These are phyloP conservation scores for Drosera spatulata DNA, from an alignment of 179 eudicot genomes.

Conservation along the genomic window DNA sequence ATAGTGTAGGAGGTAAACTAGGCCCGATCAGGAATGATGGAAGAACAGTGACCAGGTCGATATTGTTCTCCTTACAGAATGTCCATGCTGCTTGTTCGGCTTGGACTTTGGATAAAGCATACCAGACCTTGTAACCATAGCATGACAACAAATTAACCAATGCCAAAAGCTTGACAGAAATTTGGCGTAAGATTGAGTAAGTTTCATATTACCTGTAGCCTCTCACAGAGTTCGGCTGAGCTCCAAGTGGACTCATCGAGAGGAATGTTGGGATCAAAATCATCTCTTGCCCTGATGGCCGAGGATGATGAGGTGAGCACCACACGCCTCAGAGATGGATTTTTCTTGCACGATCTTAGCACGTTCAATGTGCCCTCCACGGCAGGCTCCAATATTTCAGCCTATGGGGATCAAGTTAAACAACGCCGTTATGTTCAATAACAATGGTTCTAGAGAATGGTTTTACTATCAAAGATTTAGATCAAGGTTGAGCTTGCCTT, in stretches of 20 bases:
- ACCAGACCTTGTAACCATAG: constrained; percentile 59
- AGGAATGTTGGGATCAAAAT: constrained; percentile 39
- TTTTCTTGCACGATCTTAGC: constrained; percentile 58
- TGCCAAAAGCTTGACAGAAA: too few relatives aligned
- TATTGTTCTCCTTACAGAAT: constrained; percentile 57
- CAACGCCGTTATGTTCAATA: neutral
- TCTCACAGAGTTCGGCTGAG: constrained; percentile 67
- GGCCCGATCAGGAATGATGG: constrained; percentile 88
- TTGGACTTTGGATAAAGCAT: constrained; percentile 63
- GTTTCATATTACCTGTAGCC: constrained; percentile 35
- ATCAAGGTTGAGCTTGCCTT: constrained; percentile 22
- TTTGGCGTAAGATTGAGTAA: too few relatives aligned
- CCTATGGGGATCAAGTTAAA: constrained; percentile 16
- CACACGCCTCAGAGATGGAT: constrained; percentile 66
- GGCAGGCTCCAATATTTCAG: constrained; percentile 76
- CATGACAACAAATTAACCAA: neutral
- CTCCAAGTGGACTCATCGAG: constrained; percentile 87
- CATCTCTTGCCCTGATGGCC: constrained; percentile 55
- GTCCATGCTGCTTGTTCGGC: constrained; percentile 95
- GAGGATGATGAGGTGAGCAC: constrained; percentile 92
- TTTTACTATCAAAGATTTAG: too few relatives aligned
- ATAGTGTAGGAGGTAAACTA: constrained; percentile 55
- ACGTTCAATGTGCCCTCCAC: constrained; percentile 81
- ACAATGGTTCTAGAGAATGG: neutral
- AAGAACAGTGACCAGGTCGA: constrained; percentile 66